Percentiles rank a stretch among this genome's conserved stretches.
Evolutionary conservation across 306 rosid species (phyloP).

Genomic region (Quercus glauca): DNA sequence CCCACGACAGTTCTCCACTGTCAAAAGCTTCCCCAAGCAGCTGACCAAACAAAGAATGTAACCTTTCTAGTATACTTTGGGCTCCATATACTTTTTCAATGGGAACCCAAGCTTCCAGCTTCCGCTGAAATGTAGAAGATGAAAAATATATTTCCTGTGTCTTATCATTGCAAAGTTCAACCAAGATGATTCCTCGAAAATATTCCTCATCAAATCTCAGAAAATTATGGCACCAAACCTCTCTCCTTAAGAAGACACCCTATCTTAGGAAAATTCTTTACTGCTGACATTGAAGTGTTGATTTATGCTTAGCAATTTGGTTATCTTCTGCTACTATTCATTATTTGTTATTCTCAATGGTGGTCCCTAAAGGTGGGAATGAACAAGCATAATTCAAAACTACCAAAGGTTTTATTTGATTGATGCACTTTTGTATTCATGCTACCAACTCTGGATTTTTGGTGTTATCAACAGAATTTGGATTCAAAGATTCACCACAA

Average conservation of each 20-base stretch:
- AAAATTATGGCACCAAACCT: no score
- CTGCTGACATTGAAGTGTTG: neutral
- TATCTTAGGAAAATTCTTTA: neutral
- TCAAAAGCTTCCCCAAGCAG: no score
- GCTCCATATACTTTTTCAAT: no score
- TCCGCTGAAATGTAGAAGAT: neutral
- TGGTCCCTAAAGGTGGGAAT: neutral
- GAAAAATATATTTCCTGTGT: neutral
- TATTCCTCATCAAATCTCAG: no score
- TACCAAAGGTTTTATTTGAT: slow-evolving; percentile 2
- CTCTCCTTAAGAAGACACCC: no score
- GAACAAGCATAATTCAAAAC: slow-evolving; percentile 1
- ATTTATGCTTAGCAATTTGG: neutral
- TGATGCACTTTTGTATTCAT: slow-evolving; percentile 13
- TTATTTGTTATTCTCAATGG: neutral
- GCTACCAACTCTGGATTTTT: slow-evolving; percentile 5
- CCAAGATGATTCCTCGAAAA: neutral
- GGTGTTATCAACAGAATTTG: slow-evolving; percentile 48
- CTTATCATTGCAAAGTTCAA: neutral
- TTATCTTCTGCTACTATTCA: neutral
- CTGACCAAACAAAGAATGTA: no score
- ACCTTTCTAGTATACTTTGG: no score
- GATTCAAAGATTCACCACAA: slow-evolving; percentile 98
- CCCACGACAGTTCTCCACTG: no score
- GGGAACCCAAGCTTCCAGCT: no score